A percentile compares a stretch with the other conserved stretches of the same genome.
Conservation (phyloP, 2,329 filamentous ascomycete species). For the Fusarium secorum region DNA sequence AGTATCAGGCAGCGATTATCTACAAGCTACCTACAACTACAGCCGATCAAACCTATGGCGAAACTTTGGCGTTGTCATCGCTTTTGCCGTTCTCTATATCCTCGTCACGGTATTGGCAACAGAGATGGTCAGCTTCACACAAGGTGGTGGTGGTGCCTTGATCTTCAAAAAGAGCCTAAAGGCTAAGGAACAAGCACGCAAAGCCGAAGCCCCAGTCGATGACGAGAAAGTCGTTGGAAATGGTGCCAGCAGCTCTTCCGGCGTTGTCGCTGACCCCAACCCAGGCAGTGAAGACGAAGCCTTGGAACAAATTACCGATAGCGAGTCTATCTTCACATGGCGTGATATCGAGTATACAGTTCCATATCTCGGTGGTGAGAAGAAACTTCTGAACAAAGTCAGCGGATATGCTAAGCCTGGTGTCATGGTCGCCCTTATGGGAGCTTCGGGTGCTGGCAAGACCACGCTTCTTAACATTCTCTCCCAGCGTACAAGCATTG, state of each 20-base stretch:
- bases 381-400: slow-evolving; percentile 57
- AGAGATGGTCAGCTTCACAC: slow-evolving; percentile 47
- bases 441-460: slow-evolving; percentile 83
- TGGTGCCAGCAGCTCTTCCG: not conserved
- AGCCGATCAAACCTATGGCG: slow-evolving; percentile 34
- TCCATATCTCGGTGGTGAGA: slow-evolving; percentile 51
- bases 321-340: slow-evolving; percentile 70
- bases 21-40: slow-evolving; percentile 59
- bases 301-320: slow-evolving; percentile 41
- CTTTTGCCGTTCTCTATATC: slow-evolving; percentile 29
- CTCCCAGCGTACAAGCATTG: slow-evolving; percentile 76
- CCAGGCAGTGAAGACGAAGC: slow-evolving; percentile 7
- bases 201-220: slow-evolving; percentile 37
- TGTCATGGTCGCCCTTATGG: slow-evolving; percentile 81
- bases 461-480: slow-evolving; percentile 81
- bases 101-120: slow-evolving; percentile 31
- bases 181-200: slow-evolving; percentile 55
- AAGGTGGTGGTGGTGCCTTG: slow-evolving; percentile 70
- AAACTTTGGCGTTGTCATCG: slow-evolving; percentile 36
- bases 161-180: slow-evolving; percentile 74
- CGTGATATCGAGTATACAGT: slow-evolving; percentile 76
- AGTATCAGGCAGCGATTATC: slow-evolving; percentile 64
- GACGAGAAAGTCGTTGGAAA: slow-evolving; percentile 38
- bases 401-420: slow-evolving; percentile 83
- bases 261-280: slow-evolving; percentile 7